These are phyloP conservation scores for Ophiocordyceps camponoti-leonardi DNA, from an alignment of 2,329 filamentous ascomycete genomes.

Conservation along the genomic window DNA sequence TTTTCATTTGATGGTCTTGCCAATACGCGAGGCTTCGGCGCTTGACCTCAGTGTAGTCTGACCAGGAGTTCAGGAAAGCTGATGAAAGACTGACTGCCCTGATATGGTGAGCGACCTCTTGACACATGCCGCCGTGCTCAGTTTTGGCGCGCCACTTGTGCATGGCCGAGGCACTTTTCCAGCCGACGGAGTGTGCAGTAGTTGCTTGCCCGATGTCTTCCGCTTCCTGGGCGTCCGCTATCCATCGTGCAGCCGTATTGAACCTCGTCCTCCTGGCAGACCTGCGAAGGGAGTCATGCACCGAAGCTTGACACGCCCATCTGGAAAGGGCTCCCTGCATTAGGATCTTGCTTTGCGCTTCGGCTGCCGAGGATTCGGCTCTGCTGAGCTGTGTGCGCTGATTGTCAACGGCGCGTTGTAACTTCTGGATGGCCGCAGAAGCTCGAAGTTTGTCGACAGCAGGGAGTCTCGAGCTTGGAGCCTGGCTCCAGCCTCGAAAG, in stretches of 20 bases:
- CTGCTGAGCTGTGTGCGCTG: conserved; percentile 12
- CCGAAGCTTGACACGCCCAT: conserved; percentile 12
- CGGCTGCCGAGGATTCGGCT: conserved; percentile 8
- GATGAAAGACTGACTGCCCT: conserved; percentile 6
- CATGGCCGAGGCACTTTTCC: neutral
- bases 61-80: conserved; percentile 13
- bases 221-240: neutral
- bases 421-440: conserved; percentile 14
- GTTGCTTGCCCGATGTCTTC: neutral
- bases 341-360: conserved; percentile 6
- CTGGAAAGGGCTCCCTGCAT: conserved; percentile 7
- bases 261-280: conserved; percentile 5
- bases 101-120: conserved; percentile 4
- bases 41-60: conserved; percentile 11
- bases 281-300: conserved; percentile 7
- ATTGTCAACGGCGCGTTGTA: conserved; percentile 11
- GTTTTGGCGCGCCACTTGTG: neutral
- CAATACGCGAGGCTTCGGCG: conserved; percentile 9
- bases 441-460: conserved; percentile 13
- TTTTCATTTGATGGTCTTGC: conserved; percentile 6
- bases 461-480: conserved; percentile 13
- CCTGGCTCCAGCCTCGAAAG: conserved; percentile 18
- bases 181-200: neutral
- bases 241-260: neutral
- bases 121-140: neutral